Conservation (phyloP, 805 yeast species). For the Candida coquimbonensis region DNA sequence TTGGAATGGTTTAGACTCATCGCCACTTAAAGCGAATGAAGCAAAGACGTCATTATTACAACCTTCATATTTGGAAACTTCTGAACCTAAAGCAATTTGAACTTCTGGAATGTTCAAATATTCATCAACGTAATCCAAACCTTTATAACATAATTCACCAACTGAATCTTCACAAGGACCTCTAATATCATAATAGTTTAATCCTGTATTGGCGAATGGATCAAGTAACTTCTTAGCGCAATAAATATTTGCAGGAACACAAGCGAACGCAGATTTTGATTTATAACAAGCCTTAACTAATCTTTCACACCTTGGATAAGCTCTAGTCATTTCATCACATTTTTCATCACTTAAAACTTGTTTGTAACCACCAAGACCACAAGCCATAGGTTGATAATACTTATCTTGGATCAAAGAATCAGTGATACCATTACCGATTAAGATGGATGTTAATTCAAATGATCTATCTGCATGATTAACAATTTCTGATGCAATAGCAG, state of each 20-base stretch:
- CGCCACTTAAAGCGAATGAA: slow-evolving; percentile 72
- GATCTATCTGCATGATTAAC: slow-evolving; percentile 37
- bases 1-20: slow-evolving; percentile 81
- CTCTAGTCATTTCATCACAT: slow-evolving; percentile 56
- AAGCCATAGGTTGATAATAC: slow-evolving; percentile 88
- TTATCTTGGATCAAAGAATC: slow-evolving; percentile 75
- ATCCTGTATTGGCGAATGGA: slow-evolving; percentile 70
- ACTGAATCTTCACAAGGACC: slow-evolving; percentile 62
- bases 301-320: slow-evolving; percentile 58
- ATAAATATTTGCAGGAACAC: slow-evolving; percentile 79
- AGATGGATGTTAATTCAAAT: slow-evolving; percentile 65
- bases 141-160: slow-evolving; percentile 67
- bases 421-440: slow-evolving; percentile 92
- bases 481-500: slow-evolving; percentile 56
- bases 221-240: slow-evolving; percentile 65
- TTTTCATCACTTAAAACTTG: slow-evolving; percentile 63
- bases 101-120: slow-evolving; percentile 71
- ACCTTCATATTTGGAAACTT: slow-evolving; percentile 61
- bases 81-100: slow-evolving; percentile 74
- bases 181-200: slow-evolving; percentile 84
- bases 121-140: slow-evolving; percentile 58
- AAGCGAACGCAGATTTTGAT: slow-evolving; percentile 55
- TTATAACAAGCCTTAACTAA: slow-evolving; percentile 62
- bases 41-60: slow-evolving; percentile 64
- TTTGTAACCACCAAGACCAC: slow-evolving; percentile 81